Evolutionary conservation across 1,284 basidiomycete genomes (phyloP).

Genomic region (Papiliotrema terrestris): DNA sequence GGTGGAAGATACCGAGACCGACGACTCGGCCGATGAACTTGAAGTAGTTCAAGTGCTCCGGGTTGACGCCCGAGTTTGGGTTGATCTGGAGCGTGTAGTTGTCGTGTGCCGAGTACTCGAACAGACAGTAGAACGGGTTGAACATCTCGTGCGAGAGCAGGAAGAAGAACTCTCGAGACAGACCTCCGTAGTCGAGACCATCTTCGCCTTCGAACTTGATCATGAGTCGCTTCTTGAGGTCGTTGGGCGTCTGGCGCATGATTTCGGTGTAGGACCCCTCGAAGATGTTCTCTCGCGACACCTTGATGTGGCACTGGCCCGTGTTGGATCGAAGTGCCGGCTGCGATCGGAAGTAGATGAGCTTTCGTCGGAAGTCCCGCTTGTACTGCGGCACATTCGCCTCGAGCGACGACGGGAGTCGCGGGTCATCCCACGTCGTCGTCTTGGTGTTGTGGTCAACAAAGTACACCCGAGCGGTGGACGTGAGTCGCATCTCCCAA

Average conservation of each 20-base stretch:
- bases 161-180: conserved; percentile 99
- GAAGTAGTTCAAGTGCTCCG: conserved; percentile 99
- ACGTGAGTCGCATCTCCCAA: conserved; percentile 96
- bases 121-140: conserved; percentile 98
- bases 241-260: conserved; percentile 86
- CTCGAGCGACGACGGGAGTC: conserved; percentile 64
- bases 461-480: conserved; percentile 90
- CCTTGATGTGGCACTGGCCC: conserved; percentile 96
- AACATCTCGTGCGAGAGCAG: conserved; percentile 97
- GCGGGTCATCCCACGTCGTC: conserved; percentile 94
- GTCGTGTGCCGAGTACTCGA: conserved; percentile 98
- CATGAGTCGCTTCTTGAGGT: conserved; percentile 95
- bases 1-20: conserved; percentile 96
- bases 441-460: conserved; percentile 92
- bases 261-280: conserved; percentile 96
- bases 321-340: conserved; percentile 83
- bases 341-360: conserved; percentile 98
- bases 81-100: conserved; percentile 99
- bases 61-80: conserved; percentile 95
- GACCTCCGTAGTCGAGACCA: conserved; percentile 95
- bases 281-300: conserved; percentile 86
- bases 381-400: conserved; percentile 99
- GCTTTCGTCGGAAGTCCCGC: conserved; percentile 95
- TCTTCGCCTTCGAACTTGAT: conserved; percentile 99
- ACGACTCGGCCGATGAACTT: conserved; percentile 96